Conservation (phyloP, 805 yeast genomes). For the Kuraishia piskuri region DNA sequence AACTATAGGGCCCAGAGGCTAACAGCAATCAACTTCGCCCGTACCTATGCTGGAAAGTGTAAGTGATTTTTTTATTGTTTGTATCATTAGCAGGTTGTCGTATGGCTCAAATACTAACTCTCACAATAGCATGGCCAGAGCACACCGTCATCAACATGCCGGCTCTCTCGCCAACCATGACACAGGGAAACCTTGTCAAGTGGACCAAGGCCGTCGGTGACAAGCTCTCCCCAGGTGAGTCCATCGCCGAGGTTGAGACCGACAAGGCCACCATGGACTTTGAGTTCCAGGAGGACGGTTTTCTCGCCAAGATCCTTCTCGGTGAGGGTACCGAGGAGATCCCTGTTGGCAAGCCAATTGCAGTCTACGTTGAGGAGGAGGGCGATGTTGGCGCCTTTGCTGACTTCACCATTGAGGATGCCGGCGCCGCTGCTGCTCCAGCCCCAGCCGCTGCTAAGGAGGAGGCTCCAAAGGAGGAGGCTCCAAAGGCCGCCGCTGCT, state of each 20-base stretch:
- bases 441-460: slow-evolving; percentile 35
- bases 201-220: slow-evolving; percentile 94
- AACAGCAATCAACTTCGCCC: slow-evolving; percentile 13
- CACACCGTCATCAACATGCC: slow-evolving; percentile 96
- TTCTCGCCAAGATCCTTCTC: slow-evolving; percentile 75
- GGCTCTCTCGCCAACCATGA: slow-evolving; percentile 99
- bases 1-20: slow-evolving; percentile 7
- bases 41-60: slow-evolving; percentile 13
- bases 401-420: slow-evolving; percentile 76
- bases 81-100: slow-evolving; percentile 4
- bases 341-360: slow-evolving; percentile 93
- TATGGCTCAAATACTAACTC: slow-evolving; percentile 2
- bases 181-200: slow-evolving; percentile 82
- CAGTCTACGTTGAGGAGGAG: slow-evolving; percentile 86
- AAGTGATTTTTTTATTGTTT: slow-evolving; percentile 7
- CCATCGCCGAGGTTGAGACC: slow-evolving; percentile 94
- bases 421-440: slow-evolving; percentile 41
- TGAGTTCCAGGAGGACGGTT: slow-evolving; percentile 97
- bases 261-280: slow-evolving; percentile 98
- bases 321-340: slow-evolving; percentile 83
- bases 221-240: slow-evolving; percentile 81
- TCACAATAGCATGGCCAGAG: slow-evolving; percentile 21
- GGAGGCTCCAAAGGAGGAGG: slow-evolving; percentile 13
- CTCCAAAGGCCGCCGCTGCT: slow-evolving; percentile 21
- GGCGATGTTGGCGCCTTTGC: slow-evolving; percentile 83